Evolutionary conservation across 805 yeast genomes (phyloP).

Genomic region (Yarrowia osloensis): DNA sequence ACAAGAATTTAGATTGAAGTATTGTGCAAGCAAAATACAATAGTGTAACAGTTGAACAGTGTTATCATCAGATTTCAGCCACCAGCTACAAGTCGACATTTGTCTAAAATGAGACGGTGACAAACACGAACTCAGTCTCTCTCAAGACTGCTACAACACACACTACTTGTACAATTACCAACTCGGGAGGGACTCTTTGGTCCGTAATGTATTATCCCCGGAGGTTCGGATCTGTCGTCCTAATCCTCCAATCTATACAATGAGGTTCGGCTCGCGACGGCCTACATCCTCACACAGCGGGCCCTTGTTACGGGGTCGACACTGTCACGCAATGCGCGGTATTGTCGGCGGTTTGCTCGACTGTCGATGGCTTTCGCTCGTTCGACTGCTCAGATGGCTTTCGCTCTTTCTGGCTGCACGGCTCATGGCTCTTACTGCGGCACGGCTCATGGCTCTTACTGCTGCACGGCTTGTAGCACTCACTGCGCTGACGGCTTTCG

Average conservation of each 20-base stretch:
- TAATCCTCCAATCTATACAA: constrained; percentile 3
- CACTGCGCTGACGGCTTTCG: not conserved
- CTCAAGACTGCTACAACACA: too few species aligned
- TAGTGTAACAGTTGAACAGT: too few species aligned
- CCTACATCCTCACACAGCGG: constrained; percentile 19
- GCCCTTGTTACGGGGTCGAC: constrained; percentile 4
- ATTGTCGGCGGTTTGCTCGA: not conserved
- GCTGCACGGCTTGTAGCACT: too few species aligned
- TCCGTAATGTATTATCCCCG: constrained; percentile 14
- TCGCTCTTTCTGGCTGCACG: not conserved
- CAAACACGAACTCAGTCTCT: too few species aligned
- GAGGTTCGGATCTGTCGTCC: constrained; percentile 1
- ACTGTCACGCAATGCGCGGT: not conserved
- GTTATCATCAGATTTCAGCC: too few species aligned
- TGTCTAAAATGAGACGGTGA: too few species aligned
- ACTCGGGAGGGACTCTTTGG: constrained; percentile 16
- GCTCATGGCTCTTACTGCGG: not conserved
- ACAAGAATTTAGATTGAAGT: too few species aligned
- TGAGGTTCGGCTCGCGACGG: constrained; percentile 10
- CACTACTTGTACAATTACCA: not conserved
- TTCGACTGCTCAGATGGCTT: not conserved
- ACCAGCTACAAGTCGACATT: too few species aligned
- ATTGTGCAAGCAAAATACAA: too few species aligned
- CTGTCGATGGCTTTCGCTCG: too few species aligned
- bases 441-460: too few species aligned